Evolutionary conservation across 2,329 filamentous ascomycete species (phyloP), one percentile per base, ranked within the genome.

Genomic region (Fusarium guadeloupense): DNA sequence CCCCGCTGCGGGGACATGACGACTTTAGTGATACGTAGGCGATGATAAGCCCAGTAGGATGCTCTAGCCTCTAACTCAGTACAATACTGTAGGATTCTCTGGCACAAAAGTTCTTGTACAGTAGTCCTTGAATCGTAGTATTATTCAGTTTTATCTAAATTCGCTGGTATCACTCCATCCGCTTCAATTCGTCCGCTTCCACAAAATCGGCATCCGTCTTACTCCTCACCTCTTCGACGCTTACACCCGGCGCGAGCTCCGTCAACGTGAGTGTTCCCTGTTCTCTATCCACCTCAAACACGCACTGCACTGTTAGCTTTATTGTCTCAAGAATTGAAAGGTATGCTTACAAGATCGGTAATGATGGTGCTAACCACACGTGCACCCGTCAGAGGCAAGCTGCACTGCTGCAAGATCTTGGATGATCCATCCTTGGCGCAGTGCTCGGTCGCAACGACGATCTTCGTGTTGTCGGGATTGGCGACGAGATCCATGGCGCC

Each of bases 401-500:
- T 81, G 74, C 88, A 90, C 55, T 81, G 78, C 67, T 88, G 79
- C 14, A 90, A 83, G 63, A 91, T 83, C 80, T 91, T 91, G 55
- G 85, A 80, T 2, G 81, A 81, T 14, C 88, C 88, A 64, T 89
- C 85, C 76, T 89, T 90, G 63, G 88, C 87, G 1, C 87, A 83
- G 69, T 91, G 88, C 69, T 89, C 88, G 4, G 87, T 90, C 1
- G 87, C 84, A 4, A 90, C 87, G 5, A 91, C 86, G 65, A 91
- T 89, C 80, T 89, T 90, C 64, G 88, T 91, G 68, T 83, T 81
- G 65, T 89, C 85, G 1, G 88, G 88, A 75, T 90, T 90, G 31
- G 85, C 87, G 10, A 91, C 87, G 8, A 91, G 77, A 71, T 91
- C 88, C 88, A 91, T 91, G 16, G 88, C 88, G 23, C 88, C 88